A percentile compares a stretch with the other conserved stretches of the same genome.
Evolutionary conservation across 2,329 filamentous ascomycete genomes (phyloP).

Genomic region (Neonectria neomacrospora): DNA sequence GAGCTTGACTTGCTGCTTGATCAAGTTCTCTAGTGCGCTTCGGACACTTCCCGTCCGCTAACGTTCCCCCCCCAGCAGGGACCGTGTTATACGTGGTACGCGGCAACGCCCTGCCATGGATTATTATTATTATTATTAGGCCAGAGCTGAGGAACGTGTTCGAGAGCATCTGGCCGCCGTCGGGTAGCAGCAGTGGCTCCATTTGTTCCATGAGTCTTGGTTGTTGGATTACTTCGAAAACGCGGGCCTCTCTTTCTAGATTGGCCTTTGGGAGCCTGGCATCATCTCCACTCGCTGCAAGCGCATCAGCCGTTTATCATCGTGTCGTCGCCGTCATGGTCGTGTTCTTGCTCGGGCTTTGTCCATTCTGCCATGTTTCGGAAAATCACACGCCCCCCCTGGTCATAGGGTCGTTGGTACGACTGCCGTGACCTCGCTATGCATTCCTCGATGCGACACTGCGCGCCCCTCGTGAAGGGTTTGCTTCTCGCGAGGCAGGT

Average conservation of each 20-base stretch:
- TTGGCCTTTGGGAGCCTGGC: background rate
- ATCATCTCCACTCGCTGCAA: constrained; percentile 4
- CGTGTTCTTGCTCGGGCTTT: background rate
- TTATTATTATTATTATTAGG: constrained; percentile 13
- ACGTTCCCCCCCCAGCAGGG: background rate
- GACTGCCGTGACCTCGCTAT: constrained; percentile 1
- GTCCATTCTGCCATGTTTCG: background rate
- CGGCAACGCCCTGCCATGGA: background rate
- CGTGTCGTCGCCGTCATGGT: background rate
- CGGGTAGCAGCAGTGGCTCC: constrained; percentile 2
- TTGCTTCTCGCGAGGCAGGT: background rate
- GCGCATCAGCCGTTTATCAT: constrained; percentile 1
- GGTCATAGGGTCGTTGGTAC: background rate
- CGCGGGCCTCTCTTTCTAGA: background rate
- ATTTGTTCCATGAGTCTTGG: background rate
- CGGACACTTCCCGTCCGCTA: constrained; percentile 28
- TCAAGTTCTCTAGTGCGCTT: constrained; percentile 23
- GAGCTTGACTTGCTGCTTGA: background rate
- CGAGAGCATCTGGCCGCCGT: constrained; percentile 1
- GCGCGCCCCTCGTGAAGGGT: background rate
- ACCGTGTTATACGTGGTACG: background rate
- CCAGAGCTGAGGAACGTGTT: constrained; percentile 6
- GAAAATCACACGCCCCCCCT: background rate
- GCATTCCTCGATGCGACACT: background rate
- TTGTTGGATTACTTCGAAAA: background rate